Conservation (phyloP, 169 alveolate genomes). For the Eimeria praecox region DNA sequence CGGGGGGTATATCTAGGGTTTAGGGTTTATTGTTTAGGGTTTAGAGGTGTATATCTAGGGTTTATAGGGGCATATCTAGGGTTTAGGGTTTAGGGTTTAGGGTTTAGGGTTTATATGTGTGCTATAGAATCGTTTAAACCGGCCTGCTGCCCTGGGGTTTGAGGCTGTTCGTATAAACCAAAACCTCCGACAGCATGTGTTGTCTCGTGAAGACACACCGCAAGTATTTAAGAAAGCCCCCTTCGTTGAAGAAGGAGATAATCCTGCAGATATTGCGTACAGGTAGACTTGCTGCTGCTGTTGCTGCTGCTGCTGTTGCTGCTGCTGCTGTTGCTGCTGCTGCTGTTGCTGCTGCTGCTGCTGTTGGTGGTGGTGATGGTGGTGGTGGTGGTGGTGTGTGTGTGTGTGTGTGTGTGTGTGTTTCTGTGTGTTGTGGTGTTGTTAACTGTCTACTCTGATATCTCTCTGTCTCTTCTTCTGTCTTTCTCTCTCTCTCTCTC, state of each 20-base stretch:
- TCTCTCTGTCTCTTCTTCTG: not conserved
- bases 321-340: not conserved
- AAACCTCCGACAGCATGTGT: constrained; percentile 91
- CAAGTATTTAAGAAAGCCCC: constrained; percentile 88
- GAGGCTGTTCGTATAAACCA: constrained; percentile 95
- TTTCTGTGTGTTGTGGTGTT: not conserved
- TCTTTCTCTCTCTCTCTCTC: not conserved
- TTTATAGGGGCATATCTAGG: not conserved
- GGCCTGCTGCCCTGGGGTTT: constrained; percentile 93
- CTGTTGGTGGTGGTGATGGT: not conserved
- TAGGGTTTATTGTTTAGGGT: too few species aligned
- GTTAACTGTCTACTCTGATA: not conserved
- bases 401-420: not conserved
- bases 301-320: not conserved
- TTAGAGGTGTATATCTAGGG: not conserved
- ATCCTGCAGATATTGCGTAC: constrained; percentile 90
- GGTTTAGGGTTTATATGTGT: not conserved
- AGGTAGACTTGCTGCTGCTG: constrained; percentile 83
- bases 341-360: not conserved
- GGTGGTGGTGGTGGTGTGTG: not conserved
- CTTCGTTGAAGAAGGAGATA: constrained; percentile 88
- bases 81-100: not conserved
- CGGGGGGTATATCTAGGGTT: too few species aligned
- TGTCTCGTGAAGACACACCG: constrained; percentile 85
- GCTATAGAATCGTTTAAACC: constrained; percentile 89